Percentiles rank a stretch among this genome's conserved stretches.
phyloP scores from a whole-genome alignment of 768 basidiomycete genomes.

The Agrocybe pediades region DNA sequence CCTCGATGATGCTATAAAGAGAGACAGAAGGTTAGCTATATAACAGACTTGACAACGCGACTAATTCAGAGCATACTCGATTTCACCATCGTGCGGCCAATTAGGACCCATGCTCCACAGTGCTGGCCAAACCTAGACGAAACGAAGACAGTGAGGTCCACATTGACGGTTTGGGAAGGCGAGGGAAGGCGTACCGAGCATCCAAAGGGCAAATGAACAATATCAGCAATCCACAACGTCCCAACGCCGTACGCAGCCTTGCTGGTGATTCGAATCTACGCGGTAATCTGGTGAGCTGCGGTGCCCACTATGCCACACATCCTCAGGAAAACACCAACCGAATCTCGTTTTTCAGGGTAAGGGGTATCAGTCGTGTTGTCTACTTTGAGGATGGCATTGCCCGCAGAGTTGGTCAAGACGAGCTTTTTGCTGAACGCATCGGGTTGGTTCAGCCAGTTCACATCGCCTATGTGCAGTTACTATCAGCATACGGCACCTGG shows the following conservation, averaged over 20 bases:
- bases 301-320: neutral
- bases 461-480: slow-evolving; percentile 42
- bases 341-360: slow-evolving; percentile 48
- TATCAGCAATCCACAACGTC: slow-evolving; percentile 44
- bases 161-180: neutral
- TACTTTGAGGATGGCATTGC: slow-evolving; percentile 70
- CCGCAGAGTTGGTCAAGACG: slow-evolving; percentile 55
- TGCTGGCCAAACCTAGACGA: slow-evolving; percentile 43
- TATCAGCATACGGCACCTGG: too few species aligned
- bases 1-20: slow-evolving; percentile 49
- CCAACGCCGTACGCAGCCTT: slow-evolving; percentile 41
- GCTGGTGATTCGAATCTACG: slow-evolving; percentile 46
- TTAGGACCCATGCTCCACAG: slow-evolving; percentile 46
- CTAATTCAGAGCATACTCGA: slow-evolving; percentile 29
- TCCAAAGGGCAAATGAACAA: slow-evolving; percentile 53
- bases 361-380: slow-evolving; percentile 66
- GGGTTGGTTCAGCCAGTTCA: slow-evolving; percentile 48
- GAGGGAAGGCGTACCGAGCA: slow-evolving; percentile 47
- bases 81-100: slow-evolving; percentile 48
- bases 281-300: neutral
- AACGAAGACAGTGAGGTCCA: neutral
- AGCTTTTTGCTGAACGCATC: slow-evolving; percentile 40
- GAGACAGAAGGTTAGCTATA: neutral
- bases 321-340: slow-evolving; percentile 38
- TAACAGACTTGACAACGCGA: neutral